phyloP scores from a whole-genome alignment of 2,329 filamentous ascomycete genomes.

The Aspergillus sp. region DNA sequence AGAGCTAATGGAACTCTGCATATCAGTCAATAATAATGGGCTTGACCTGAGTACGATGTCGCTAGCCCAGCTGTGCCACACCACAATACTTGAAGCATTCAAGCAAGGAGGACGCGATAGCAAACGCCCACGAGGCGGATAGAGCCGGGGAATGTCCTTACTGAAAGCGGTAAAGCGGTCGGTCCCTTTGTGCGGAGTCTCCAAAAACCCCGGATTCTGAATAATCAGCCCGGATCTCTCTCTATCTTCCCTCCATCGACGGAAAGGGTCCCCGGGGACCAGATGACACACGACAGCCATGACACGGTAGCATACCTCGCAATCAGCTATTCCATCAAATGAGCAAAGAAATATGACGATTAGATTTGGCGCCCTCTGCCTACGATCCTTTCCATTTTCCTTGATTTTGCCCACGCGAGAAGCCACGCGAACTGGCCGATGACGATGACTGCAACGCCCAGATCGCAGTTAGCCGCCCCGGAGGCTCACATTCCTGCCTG shows the following conservation, averaged over 20 bases:
- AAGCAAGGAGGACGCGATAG: neutral
- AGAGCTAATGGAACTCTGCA: too few species aligned
- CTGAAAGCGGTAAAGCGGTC: neutral
- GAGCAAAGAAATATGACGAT: slow-evolving; percentile 12
- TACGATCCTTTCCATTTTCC: slow-evolving; percentile 7
- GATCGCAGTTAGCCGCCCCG: slow-evolving; percentile 6
- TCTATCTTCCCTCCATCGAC: neutral
- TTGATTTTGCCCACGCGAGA: slow-evolving; percentile 16
- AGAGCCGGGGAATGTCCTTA: slow-evolving; percentile 11
- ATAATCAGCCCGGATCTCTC: slow-evolving; percentile 10
- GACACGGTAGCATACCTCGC: slow-evolving; percentile 7
- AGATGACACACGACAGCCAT: neutral
- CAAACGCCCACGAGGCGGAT: slow-evolving; percentile 9
- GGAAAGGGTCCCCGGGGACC: neutral
- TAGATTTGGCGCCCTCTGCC: neutral
- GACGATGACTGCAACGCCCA: neutral
- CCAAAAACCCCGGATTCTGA: slow-evolving; percentile 23
- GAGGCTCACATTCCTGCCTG: neutral
- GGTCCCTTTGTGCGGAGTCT: slow-evolving; percentile 19
- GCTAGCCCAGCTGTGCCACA: neutral
- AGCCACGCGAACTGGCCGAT: slow-evolving; percentile 9
- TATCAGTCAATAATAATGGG: too few species aligned
- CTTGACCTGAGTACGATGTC: too few species aligned
- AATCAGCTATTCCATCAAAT: slow-evolving; percentile 1
- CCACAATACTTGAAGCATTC: neutral